Evolutionary conservation across 2,329 filamentous ascomycete species (phyloP).

Genomic region (Alternaria sp.): DNA sequence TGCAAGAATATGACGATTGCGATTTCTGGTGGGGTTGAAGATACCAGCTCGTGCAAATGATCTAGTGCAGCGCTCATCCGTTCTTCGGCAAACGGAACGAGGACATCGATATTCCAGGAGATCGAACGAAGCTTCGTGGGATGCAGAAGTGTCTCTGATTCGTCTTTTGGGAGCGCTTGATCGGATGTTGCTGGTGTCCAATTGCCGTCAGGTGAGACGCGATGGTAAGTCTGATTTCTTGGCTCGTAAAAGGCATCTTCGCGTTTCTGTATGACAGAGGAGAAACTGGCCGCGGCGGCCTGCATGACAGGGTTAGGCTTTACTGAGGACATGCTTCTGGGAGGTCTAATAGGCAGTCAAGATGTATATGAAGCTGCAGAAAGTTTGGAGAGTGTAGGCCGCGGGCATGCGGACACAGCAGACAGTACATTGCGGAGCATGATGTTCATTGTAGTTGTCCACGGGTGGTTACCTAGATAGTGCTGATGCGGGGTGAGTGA

Average conservation of each 20-base stretch:
- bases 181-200: neutral
- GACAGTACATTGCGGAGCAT: neutral
- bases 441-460: neutral
- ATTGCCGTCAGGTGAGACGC: neutral
- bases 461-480: neutral
- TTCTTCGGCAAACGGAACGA: conserved; percentile 44
- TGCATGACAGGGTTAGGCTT: neutral
- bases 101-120: conserved; percentile 60
- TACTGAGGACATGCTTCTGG: neutral
- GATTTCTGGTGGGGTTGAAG: conserved; percentile 17
- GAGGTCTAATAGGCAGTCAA: neutral
- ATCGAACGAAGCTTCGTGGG: conserved; percentile 39
- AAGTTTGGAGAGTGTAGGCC: neutral
- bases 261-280: neutral
- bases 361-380: too few relatives aligned
- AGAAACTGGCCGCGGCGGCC: neutral
- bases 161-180: neutral
- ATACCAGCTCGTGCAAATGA: conserved; percentile 46
- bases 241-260: conserved; percentile 19
- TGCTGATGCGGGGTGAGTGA: neutral
- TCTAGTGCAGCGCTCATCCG: conserved; percentile 53
- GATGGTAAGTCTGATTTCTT: conserved; percentile 15
- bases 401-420: neutral
- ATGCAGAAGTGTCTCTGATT: neutral
- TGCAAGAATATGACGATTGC: conserved; percentile 59